phyloP scores from a whole-genome alignment of 208 protist species.

The Trypanosoma grayi region DNA sequence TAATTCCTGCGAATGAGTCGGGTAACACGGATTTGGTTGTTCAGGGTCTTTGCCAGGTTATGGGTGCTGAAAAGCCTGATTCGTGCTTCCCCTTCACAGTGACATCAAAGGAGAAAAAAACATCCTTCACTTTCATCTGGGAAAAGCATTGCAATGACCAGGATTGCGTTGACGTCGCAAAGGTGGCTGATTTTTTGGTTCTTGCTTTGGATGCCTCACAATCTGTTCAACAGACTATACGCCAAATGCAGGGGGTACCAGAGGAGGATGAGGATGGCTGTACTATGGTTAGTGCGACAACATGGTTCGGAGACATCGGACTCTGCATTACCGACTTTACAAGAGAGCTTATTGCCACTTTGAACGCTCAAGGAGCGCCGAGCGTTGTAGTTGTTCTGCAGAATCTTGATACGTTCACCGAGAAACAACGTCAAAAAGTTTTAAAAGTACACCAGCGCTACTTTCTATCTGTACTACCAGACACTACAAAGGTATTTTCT shows the following conservation, averaged over 20 bases:
- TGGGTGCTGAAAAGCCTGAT: slow-evolving; percentile 37
- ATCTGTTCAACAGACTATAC: slow-evolving; percentile 77
- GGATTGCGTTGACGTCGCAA: slow-evolving; percentile 77
- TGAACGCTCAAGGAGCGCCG: slow-evolving; percentile 78
- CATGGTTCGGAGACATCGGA: slow-evolving; percentile 84
- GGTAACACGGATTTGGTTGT: slow-evolving; percentile 76
- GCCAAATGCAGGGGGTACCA: slow-evolving; percentile 49
- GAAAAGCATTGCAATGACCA: slow-evolving; percentile 83
- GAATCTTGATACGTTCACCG: slow-evolving; percentile 75
- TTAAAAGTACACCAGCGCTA: slow-evolving; percentile 83
- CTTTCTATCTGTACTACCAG: slow-evolving; percentile 77
- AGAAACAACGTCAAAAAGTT: slow-evolving; percentile 72
- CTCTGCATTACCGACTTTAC: slow-evolving; percentile 88
- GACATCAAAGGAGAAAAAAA: slow-evolving; percentile 58
- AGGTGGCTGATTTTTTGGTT: slow-evolving; percentile 82
- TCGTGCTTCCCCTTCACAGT: slow-evolving; percentile 54
- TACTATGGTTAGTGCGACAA: slow-evolving; percentile 53
- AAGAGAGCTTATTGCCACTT: slow-evolving; percentile 60
- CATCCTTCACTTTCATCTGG: slow-evolving; percentile 72
- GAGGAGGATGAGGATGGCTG: slow-evolving; percentile 20
- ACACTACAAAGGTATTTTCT: slow-evolving; percentile 67
- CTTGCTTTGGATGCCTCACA: slow-evolving; percentile 78
- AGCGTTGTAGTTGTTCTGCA: slow-evolving; percentile 73
- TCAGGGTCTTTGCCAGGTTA: slow-evolving; percentile 44
- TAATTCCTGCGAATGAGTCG: slow-evolving; percentile 83